Evolutionary conservation across 345 rosid species (phyloP), one percentile per base, ranked within the genome.

Genomic region (Salix suchowensis): DNA sequence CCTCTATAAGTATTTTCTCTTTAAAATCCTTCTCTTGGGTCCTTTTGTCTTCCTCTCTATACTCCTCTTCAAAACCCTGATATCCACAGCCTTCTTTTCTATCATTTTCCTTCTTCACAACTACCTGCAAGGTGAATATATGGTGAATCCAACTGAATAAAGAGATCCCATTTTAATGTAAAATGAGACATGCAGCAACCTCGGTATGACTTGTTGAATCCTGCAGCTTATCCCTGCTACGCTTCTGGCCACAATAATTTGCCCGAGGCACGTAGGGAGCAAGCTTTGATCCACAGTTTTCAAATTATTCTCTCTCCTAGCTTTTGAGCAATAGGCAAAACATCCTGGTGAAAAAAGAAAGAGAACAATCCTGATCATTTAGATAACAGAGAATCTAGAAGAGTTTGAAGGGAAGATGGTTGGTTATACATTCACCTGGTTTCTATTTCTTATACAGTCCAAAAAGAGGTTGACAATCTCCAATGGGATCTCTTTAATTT

Each of bases 401-500:
- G n/a, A 60, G 19, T 70, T 13, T 4, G 13, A 73, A 23, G 12
- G 30, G 13, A 73, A 26, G 16, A 58, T 13, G 54, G 10, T 73
- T 44, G 40, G 30, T 46, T 58, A 10, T 21, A 21, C 23, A 68
- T n/a, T 76, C 60, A 76, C 79, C 79, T 68, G 39, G 39, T 68
- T 68, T 60, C 65, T 40, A 28, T 55, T 76, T 19, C 73, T 68
- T 6, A 68, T 37, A 69, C 18, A 11, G 15, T 48, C 68, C 24
- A 76, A 68, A 26, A 76, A 54, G 16, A 73, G 32, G 24, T 54
- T 39, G 28, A 68, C 58, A 76, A 76, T 73, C 68, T 58, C 73
- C 62, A 46, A 12, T 68, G 74, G 73, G 24, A 76, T 37, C 67
- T 68, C 68, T 23, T 68, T 65, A 37, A 26, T 60, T 68, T 76